Conservation (phyloP, 768 basidiomycete genomes). For the Neoboletus brunneissimus region DNA sequence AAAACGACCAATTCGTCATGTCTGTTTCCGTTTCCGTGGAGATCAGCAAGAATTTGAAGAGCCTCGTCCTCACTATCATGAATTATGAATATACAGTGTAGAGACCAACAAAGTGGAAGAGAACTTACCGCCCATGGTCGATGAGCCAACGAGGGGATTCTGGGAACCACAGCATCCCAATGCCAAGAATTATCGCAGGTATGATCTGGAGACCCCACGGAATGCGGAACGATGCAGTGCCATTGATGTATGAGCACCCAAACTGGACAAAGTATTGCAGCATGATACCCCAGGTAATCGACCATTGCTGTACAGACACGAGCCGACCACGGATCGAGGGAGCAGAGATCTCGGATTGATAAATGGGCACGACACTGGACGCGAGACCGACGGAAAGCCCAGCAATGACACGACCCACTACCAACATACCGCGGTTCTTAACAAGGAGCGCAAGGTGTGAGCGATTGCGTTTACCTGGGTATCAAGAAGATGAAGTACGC, state of each 20-base stretch:
- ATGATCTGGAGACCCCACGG: constrained; percentile 82
- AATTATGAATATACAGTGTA: not conserved
- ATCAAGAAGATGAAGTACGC: constrained; percentile 10
- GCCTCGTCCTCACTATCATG: constrained; percentile 48
- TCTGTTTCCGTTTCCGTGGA: constrained; percentile 61
- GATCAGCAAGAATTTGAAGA: constrained; percentile 67
- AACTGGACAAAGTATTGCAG: constrained; percentile 76
- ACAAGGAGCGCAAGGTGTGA: not conserved
- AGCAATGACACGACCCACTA: constrained; percentile 64
- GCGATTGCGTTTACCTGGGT: not conserved
- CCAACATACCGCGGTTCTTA: constrained; percentile 73
- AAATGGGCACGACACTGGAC: constrained; percentile 67
- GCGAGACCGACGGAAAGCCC: constrained; percentile 67
- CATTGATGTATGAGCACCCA: constrained; percentile 65
- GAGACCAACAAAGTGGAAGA: not conserved
- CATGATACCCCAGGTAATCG: constrained; percentile 77
- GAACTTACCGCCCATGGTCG: constrained; percentile 50
- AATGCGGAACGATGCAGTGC: constrained; percentile 71
- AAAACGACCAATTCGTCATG: constrained; percentile 61
- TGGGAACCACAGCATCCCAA: constrained; percentile 68
- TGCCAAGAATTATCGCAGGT: constrained; percentile 64
- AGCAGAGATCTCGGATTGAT: constrained; percentile 73
- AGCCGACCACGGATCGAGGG: constrained; percentile 71
- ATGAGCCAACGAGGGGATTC: constrained; percentile 72
- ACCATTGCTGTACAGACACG: constrained; percentile 78